Evolutionary conservation across 139 green algal genomes (phyloP).

Genomic region (Coelastrella sp.): DNA sequence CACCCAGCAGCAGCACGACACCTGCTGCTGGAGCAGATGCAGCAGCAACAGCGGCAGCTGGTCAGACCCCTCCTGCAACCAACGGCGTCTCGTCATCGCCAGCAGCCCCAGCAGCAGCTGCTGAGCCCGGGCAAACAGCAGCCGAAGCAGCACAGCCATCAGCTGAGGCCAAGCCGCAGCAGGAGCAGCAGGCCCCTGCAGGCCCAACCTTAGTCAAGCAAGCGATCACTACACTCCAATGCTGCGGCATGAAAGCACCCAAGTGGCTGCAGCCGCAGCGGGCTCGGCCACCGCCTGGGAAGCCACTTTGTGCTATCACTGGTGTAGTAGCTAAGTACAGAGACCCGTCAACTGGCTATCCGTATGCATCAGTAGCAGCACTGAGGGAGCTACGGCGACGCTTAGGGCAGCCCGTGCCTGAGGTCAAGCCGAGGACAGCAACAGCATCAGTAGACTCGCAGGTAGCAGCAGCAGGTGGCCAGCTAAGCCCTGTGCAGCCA

Average conservation of each 20-base stretch:
- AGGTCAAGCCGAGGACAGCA: background rate
- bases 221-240: constrained; percentile 50
- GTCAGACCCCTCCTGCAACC: no score
- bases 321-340: constrained; percentile 47
- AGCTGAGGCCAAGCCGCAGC: background rate
- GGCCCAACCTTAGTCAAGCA: background rate
- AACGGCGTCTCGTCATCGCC: no score
- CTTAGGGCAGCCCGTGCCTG: constrained; percentile 44
- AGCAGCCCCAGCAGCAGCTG: background rate
- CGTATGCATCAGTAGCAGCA: constrained; percentile 40
- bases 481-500: background rate
- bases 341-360: constrained; percentile 43
- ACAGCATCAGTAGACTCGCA: background rate
- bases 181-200: background rate
- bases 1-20: background rate
- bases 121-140: background rate
- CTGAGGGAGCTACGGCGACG: constrained; percentile 49
- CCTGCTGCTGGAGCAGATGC: background rate
- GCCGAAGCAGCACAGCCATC: background rate
- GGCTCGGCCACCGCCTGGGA: constrained; percentile 32
- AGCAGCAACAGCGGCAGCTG: constrained; percentile 20
- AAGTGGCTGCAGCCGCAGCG: constrained; percentile 55
- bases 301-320: constrained; percentile 48
- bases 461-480: background rate
- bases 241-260: constrained; percentile 57